These are phyloP conservation scores for Stentor coeruleus DNA, from an alignment of 73 alveolate genomes.

Conservation along the genomic window DNA sequence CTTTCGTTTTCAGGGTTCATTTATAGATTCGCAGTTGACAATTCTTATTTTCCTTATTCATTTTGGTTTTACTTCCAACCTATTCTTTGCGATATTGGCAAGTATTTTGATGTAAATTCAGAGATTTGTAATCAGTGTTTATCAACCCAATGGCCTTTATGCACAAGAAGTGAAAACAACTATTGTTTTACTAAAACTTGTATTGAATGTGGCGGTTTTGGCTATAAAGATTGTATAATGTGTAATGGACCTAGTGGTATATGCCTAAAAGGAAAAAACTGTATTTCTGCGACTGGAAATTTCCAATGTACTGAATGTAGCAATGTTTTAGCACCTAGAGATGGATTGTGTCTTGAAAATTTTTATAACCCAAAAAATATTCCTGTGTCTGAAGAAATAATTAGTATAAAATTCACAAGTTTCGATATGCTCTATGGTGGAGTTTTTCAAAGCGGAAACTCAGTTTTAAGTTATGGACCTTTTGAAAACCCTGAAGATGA, in stretches of 20 bases:
- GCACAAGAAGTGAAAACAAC: not conserved
- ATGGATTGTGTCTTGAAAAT: not conserved
- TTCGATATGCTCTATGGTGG: not conserved
- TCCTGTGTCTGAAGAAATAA: too few species aligned
- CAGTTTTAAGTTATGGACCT: too few species aligned
- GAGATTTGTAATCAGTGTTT: too few species aligned
- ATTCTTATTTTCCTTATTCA: too few species aligned
- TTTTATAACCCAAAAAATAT: too few species aligned
- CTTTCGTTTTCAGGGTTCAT: not conserved
- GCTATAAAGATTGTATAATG: not conserved
- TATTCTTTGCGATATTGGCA: too few species aligned
- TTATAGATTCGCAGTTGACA: not conserved
- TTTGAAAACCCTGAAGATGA: not conserved
- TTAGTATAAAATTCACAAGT: not conserved
- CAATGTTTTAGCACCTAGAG: not conserved
- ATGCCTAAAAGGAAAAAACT: not conserved
- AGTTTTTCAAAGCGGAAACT: too few species aligned
- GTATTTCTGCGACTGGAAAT: not conserved
- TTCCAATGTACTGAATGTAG: not conserved
- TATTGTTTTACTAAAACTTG: not conserved
- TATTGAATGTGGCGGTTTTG: not conserved
- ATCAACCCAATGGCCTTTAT: not conserved
- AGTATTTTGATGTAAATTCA: too few species aligned
- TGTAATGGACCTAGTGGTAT: not conserved
- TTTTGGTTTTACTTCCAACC: too few species aligned